Percentiles rank a stretch among this genome's conserved stretches.
Evolutionary conservation across 2,329 filamentous ascomycete genomes (phyloP).

Genomic region (Xylaria sp.): DNA sequence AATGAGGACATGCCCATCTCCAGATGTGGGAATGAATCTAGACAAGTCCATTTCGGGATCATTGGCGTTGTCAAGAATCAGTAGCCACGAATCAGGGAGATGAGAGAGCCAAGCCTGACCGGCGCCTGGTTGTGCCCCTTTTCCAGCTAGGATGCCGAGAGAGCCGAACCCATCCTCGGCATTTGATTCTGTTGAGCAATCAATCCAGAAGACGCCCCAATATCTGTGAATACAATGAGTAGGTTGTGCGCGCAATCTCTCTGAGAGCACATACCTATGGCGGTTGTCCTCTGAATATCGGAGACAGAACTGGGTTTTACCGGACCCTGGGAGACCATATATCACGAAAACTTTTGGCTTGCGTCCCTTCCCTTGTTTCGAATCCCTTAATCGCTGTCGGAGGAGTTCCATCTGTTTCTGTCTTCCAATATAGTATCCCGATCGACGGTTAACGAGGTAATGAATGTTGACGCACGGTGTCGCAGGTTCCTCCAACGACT

Average conservation of each 20-base stretch:
- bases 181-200: slow-evolving; percentile 21
- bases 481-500: background rate
- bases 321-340: slow-evolving; percentile 18
- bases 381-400: background rate
- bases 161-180: slow-evolving; percentile 16
- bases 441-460: slow-evolving; percentile 18
- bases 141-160: slow-evolving; percentile 13
- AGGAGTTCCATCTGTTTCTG: slow-evolving; percentile 3
- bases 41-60: slow-evolving; percentile 20
- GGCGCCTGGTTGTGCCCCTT: slow-evolving; percentile 14
- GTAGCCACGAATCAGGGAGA: slow-evolving; percentile 17
- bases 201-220: slow-evolving; percentile 24
- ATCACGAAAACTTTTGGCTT: slow-evolving; percentile 25
- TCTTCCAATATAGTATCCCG: slow-evolving; percentile 20
- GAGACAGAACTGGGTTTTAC: slow-evolving; percentile 22
- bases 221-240: slow-evolving; percentile 6
- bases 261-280: slow-evolving; percentile 6
- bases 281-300: slow-evolving; percentile 16
- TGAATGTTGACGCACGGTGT: slow-evolving; percentile 14
- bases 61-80: slow-evolving; percentile 24
- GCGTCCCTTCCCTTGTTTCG: background rate
- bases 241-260: background rate
- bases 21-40: slow-evolving; percentile 12
- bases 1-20: slow-evolving; percentile 18
- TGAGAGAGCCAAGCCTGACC: slow-evolving; percentile 22